Percentiles rank a stretch among this genome's conserved stretches.
phyloP scores from a whole-genome alignment of 352 stramenopile genomes.

The Pythium sukuiense region DNA sequence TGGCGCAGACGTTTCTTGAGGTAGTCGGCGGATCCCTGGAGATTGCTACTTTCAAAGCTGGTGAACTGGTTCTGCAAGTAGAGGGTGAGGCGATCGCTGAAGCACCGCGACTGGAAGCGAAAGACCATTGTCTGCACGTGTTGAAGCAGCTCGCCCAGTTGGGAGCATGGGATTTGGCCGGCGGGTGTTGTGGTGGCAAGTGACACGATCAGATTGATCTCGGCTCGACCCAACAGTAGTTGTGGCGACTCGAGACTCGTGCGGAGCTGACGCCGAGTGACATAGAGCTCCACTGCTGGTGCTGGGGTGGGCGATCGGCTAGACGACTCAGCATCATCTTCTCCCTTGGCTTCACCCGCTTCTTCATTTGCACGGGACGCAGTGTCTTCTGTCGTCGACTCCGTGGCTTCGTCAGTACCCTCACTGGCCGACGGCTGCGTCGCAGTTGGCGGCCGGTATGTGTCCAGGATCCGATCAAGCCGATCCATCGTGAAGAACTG shows the following conservation, averaged over 20 bases:
- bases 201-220: slow-evolving; percentile 56
- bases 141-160: slow-evolving; percentile 40
- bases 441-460: slow-evolving; percentile 21
- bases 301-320: slow-evolving; percentile 2
- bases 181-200: slow-evolving; percentile 37
- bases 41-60: slow-evolving; percentile 44
- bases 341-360: not conserved
- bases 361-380: not conserved
- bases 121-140: slow-evolving; percentile 59
- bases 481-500: slow-evolving; percentile 46
- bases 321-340: not conserved
- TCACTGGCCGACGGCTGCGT: not conserved
- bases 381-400: not conserved
- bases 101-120: slow-evolving; percentile 51
- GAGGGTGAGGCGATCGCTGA: slow-evolving; percentile 35
- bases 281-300: slow-evolving; percentile 21
- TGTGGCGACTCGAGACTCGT: slow-evolving; percentile 48
- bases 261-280: slow-evolving; percentile 49
- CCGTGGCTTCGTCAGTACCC: not conserved
- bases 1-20: slow-evolving; percentile 48
- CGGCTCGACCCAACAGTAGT: slow-evolving; percentile 51
- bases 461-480: slow-evolving; percentile 39
- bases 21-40: slow-evolving; percentile 49
- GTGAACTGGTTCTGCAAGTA: slow-evolving; percentile 59
- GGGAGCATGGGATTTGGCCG: slow-evolving; percentile 33